phyloP scores from a whole-genome alignment of 768 basidiomycete species.

The Trametes sanguinea region DNA sequence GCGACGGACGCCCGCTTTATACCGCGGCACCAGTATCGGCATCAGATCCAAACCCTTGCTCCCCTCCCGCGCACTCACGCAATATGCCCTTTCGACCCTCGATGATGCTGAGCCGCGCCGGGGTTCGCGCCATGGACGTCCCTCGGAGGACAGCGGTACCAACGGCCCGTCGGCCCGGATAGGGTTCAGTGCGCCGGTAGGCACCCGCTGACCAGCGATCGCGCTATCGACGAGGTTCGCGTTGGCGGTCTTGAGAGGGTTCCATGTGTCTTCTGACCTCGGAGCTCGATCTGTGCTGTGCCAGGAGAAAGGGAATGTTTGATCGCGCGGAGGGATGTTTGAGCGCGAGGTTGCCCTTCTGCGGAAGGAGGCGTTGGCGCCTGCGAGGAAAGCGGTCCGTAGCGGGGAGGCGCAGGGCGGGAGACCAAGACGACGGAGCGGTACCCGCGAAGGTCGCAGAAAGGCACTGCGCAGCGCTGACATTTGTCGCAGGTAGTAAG shows the following conservation, averaged over 20 bases:
- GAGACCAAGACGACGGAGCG: not conserved
- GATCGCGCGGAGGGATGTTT: not conserved
- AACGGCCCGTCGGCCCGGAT: slow-evolving; percentile 18
- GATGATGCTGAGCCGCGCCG: not conserved
- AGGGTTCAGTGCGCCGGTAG: not conserved
- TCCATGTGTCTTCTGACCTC: not conserved
- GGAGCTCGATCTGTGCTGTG: not conserved
- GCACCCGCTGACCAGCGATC: not conserved
- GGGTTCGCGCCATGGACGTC: no score
- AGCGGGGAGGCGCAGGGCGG: no score
- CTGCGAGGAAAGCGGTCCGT: no score
- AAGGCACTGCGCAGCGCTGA: no score
- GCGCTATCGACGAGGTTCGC: not conserved
- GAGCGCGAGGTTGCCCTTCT: not conserved
- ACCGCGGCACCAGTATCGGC: slow-evolving; percentile 11
- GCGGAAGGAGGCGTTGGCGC: no score
- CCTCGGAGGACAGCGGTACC: not conserved
- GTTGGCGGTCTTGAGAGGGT: not conserved
- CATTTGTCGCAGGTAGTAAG: no score
- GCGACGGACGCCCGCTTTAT: slow-evolving; percentile 9
- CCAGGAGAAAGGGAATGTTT: not conserved
- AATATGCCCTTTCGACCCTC: not conserved
- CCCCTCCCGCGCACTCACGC: not conserved
- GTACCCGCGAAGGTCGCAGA: not conserved
- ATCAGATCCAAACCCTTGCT: slow-evolving; percentile 1